Percentiles rank a stretch among this genome's conserved stretches.
phyloP scores from a whole-genome alignment of 306 rosid species.

The Gleditsia sinensis region DNA sequence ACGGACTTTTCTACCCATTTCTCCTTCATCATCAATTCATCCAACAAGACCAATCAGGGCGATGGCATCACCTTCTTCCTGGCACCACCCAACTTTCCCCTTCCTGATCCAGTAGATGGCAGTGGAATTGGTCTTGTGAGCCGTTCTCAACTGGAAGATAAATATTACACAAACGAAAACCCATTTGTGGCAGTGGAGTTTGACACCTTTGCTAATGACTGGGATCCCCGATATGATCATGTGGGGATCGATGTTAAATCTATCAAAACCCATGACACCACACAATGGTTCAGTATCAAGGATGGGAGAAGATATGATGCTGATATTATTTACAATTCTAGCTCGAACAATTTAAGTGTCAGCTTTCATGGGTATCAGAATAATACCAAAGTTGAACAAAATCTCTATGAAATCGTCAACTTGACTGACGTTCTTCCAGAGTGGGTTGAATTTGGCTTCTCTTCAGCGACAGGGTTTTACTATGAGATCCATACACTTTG shows the following conservation, averaged over 20 bases:
- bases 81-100: constrained; percentile 35
- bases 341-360: constrained; percentile 30
- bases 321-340: constrained; percentile 19
- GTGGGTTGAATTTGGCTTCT: constrained; percentile 47
- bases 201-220: constrained; percentile 37
- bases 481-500: constrained; percentile 42
- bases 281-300: constrained; percentile 33
- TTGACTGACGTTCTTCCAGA: constrained; percentile 30
- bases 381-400: constrained; percentile 15
- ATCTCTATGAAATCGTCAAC: neutral
- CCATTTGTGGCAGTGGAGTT: constrained; percentile 61
- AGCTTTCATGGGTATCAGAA: constrained; percentile 28
- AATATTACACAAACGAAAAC: neutral
- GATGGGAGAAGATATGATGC: constrained; percentile 42
- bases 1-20: constrained; percentile 45
- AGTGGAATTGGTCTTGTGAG: constrained; percentile 36
- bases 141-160: neutral
- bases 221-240: constrained; percentile 41
- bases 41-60: constrained; percentile 13
- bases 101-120: constrained; percentile 36
- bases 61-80: constrained; percentile 59
- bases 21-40: constrained; percentile 48
- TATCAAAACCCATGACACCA: neutral
- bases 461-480: constrained; percentile 32
- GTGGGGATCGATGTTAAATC: constrained; percentile 36